These are phyloP conservation scores for Sporothrix pallida DNA, from an alignment of 2,329 filamentous ascomycete species.

Conservation along the genomic window DNA sequence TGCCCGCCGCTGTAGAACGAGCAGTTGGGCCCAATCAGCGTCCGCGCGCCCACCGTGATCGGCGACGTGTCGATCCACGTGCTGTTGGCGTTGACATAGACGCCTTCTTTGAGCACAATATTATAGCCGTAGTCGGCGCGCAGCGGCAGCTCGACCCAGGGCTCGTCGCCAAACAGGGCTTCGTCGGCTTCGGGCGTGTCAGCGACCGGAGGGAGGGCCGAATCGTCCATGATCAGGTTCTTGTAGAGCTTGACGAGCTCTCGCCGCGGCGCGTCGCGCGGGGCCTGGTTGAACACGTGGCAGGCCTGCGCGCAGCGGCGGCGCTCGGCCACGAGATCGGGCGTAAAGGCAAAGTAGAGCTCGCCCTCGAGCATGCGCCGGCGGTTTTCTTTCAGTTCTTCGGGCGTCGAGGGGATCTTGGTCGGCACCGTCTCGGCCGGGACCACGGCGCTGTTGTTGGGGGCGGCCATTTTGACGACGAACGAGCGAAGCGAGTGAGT, in stretches of 20 bases:
- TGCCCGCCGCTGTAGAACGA: conserved; percentile 77
- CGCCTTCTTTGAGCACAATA: conserved; percentile 69
- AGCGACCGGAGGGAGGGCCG: conserved; percentile 63
- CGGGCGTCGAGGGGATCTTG: conserved; percentile 34
- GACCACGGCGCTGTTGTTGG: conserved; percentile 17
- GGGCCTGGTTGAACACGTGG: conserved; percentile 61
- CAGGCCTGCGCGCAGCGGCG: conserved; percentile 67
- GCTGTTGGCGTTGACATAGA: conserved; percentile 76
- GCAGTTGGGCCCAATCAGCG: conserved; percentile 79
- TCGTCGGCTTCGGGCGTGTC: conserved; percentile 68
- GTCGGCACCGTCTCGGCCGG: conserved; percentile 14
- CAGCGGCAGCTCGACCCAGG: conserved; percentile 70
- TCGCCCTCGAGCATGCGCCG: conserved; percentile 69
- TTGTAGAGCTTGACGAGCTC: conserved; percentile 69
- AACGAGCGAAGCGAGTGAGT: neutral
- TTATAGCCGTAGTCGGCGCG: conserved; percentile 80
- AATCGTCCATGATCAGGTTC: conserved; percentile 57
- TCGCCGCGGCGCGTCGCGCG: conserved; percentile 65
- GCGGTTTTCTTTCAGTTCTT: conserved; percentile 56
- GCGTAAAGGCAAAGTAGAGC: conserved; percentile 75
- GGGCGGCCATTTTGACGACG: neutral
- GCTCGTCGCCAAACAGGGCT: conserved; percentile 64
- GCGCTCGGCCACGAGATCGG: conserved; percentile 68
- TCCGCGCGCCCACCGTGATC: conserved; percentile 77
- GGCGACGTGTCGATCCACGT: conserved; percentile 77